Evolutionary conservation across 2,329 filamentous ascomycete species (phyloP).

Genomic region (Colletotrichum sp.): DNA sequence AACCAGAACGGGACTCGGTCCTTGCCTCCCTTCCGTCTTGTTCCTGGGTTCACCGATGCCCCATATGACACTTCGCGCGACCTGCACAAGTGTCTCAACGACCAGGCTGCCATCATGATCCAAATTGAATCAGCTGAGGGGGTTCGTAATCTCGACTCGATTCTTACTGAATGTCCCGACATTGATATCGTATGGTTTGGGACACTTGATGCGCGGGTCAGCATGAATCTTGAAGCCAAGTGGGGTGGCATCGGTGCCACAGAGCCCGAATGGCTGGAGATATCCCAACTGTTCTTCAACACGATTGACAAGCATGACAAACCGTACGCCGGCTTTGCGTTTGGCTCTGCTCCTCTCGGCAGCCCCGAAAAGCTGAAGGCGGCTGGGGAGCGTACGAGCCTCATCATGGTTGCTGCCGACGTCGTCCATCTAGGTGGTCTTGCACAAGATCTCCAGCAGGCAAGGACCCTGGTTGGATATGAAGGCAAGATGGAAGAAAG

Average conservation of each 20-base stretch:
- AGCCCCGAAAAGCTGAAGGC: constrained; percentile 27
- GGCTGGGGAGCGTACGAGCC: constrained; percentile 28
- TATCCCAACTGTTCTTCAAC: constrained; percentile 38
- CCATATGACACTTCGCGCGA: constrained; percentile 34
- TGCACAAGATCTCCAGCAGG: constrained; percentile 23
- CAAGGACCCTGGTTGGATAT: background rate
- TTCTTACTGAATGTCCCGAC: constrained; percentile 48
- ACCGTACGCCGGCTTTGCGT: constrained; percentile 39
- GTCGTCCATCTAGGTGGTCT: constrained; percentile 26
- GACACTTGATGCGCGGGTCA: constrained; percentile 46
- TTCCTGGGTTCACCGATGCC: constrained; percentile 43
- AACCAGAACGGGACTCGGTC: constrained; percentile 45
- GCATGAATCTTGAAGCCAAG: constrained; percentile 44
- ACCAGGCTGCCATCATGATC: constrained; percentile 53
- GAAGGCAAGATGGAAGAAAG: background rate
- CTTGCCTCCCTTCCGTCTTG: constrained; percentile 44
- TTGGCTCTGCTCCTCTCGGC: constrained; percentile 28
- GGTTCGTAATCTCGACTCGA: constrained; percentile 51
- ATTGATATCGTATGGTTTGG: constrained; percentile 55
- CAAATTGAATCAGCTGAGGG: constrained; percentile 49
- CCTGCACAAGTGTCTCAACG: constrained; percentile 44
- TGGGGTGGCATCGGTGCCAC: constrained; percentile 26
- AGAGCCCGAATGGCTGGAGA: constrained; percentile 47
- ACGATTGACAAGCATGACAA: constrained; percentile 51
- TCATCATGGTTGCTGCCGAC: constrained; percentile 26